Conservation (phyloP, 805 yeast species). For the Kockiozyma suomiensis region DNA sequence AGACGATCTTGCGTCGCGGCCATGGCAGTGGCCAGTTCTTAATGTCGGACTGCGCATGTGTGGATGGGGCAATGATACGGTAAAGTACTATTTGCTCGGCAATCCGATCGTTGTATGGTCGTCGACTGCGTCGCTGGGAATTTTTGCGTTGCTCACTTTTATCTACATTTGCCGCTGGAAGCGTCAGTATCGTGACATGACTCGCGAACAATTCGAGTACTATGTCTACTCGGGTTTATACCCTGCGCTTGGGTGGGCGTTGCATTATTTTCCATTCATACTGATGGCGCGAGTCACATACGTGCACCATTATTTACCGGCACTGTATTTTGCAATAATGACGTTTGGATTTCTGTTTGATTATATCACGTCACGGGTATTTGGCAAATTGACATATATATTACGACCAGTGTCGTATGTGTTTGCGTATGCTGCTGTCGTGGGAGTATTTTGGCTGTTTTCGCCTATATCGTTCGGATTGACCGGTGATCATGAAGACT, state of each 20-base stretch:
- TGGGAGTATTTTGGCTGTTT: constrained; percentile 61
- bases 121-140: constrained; percentile 53
- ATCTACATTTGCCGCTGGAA: constrained; percentile 61
- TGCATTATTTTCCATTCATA: constrained; percentile 86
- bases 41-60: constrained; percentile 75
- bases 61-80: constrained; percentile 60
- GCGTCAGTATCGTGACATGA: constrained; percentile 59
- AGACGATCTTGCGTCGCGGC: constrained; percentile 70
- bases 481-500: constrained; percentile 57
- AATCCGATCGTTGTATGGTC: constrained; percentile 68
- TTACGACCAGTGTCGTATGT: constrained; percentile 46
- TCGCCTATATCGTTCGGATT: constrained; percentile 81
- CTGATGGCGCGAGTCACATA: constrained; percentile 96
- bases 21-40: constrained; percentile 85
- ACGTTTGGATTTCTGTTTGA: constrained; percentile 68
- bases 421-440: constrained; percentile 53
- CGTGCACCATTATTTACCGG: constrained; percentile 95
- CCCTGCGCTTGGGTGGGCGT: constrained; percentile 88
- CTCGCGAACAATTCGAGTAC: constrained; percentile 46
- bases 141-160: constrained; percentile 46
- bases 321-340: constrained; percentile 88
- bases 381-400: constrained; percentile 26
- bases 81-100: constrained; percentile 68
- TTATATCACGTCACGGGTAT: constrained; percentile 41
- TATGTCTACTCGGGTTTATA: constrained; percentile 68